Base-by-base conservation (phyloP, 139 green algal genomes). In the Picochlorum sp. region DNA sequence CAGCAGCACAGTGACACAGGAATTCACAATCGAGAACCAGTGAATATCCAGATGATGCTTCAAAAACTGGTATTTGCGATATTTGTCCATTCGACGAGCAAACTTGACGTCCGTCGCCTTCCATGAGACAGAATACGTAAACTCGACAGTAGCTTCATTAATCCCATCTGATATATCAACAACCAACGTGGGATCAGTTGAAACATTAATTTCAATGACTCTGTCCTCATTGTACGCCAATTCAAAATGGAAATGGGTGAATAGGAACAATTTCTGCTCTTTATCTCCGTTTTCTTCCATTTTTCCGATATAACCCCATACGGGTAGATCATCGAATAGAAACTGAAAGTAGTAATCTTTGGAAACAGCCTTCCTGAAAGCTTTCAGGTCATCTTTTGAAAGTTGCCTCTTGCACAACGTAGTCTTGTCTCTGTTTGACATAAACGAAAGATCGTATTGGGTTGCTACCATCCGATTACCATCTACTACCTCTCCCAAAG, bases 21-120 rank as follows among this genome's bases (percentile, higher is more conserved):
- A 87, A 80, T 97, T 97, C 74, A 96, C 85, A 71, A 97, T 95
- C 63, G 78, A 89, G 73, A 97, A 96, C 89, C 89, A 97, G 75
- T 97, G 89, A 31, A 61, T 61, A 24, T 97, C 89, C 32, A 96
- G 65, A 61, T 97, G 87, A 77, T 96, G 80, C 37, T 60, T 61
- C 58, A 97, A 76, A 76, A 96, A 94, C 0, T 79, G 89, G 67
- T 95, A 93, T 30, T 76, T 72, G 2, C 74, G 66, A 58, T 94
- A 97, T 65, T 90, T 89, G 59, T 94, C 86, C 87, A 97, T 90
- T 49, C 89, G 77, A 41, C 78, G 70, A 12, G 87, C 76, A 43
- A 84, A 92, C 3, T 75, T 73, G 12, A 83, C 77, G n/a, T 51
- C 44, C 0, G 81, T 87, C 9, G 64, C 20, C 45, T 81, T 81